A percentile compares a stretch with the other conserved stretches of the same genome.
Evolutionary conservation across 1,139 yeast genomes (phyloP).

Genomic region (Protomyces lactucae-debilis): DNA sequence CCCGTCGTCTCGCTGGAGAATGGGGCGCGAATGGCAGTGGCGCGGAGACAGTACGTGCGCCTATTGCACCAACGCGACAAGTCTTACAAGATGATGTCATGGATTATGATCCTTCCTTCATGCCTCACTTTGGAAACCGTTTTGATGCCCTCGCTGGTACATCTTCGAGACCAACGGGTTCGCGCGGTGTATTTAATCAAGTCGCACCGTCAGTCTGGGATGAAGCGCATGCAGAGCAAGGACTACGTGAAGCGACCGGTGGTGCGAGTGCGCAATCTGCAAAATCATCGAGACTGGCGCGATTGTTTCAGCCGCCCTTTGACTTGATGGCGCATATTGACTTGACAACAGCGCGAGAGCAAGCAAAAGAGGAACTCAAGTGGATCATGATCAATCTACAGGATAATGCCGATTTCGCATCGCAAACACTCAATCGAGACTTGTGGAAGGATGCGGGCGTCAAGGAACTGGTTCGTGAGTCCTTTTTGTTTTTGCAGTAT

Average conservation of each 20-base stretch:
- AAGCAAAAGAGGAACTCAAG: constrained; percentile 60
- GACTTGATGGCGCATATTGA: constrained; percentile 67
- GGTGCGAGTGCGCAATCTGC: constrained; percentile 31
- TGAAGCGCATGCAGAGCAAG: constrained; percentile 35
- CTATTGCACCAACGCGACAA: constrained; percentile 76
- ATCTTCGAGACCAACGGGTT: background rate
- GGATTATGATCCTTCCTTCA: background rate
- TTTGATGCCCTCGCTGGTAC: constrained; percentile 8
- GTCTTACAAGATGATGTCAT: constrained; percentile 52
- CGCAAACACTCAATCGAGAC: constrained; percentile 88
- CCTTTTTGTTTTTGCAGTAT: constrained; percentile 70
- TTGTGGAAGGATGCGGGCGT: constrained; percentile 76
- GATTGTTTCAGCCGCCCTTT: constrained; percentile 86
- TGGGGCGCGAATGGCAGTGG: constrained; percentile 1
- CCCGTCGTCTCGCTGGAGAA: constrained; percentile 63
- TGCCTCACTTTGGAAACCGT: background rate
- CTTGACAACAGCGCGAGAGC: constrained; percentile 62
- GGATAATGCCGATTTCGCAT: constrained; percentile 73
- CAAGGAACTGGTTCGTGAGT: constrained; percentile 57
- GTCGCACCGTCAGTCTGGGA: constrained; percentile 31
- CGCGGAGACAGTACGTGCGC: constrained; percentile 61
- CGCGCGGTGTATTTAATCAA: constrained; percentile 30
- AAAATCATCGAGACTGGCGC: constrained; percentile 45
- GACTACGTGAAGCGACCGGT: constrained; percentile 25
- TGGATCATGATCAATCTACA: constrained; percentile 90